A percentile compares a stretch with the other conserved stretches of the same genome.
Evolutionary conservation across 2,329 filamentous ascomycete species (phyloP).

Genomic region (Aspergillus persii): DNA sequence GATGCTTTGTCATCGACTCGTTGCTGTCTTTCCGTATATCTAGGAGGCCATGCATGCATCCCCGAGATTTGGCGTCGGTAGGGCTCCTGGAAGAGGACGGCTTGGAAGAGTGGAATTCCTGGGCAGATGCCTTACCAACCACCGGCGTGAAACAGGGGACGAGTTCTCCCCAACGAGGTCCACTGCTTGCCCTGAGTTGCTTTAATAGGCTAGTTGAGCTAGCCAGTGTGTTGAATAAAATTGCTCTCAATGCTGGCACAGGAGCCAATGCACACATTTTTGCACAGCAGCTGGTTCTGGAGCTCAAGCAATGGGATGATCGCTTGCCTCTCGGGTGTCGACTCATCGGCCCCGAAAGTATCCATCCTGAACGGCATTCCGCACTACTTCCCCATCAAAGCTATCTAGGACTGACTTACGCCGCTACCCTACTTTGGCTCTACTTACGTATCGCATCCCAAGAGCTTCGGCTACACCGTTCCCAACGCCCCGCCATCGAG

Average conservation of each 20-base stretch:
- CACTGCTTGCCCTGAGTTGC: conserved; percentile 49
- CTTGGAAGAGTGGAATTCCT: conserved; percentile 72
- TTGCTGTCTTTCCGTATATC: conserved; percentile 50
- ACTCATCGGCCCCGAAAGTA: conserved; percentile 36
- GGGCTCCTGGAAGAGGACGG: conserved; percentile 62
- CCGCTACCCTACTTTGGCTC: conserved; percentile 36
- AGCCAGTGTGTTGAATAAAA: conserved; percentile 36
- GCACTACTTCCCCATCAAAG: conserved; percentile 40
- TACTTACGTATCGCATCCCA: conserved; percentile 33
- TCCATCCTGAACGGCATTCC: conserved; percentile 36
- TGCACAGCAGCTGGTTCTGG: conserved; percentile 35
- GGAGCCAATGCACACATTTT: conserved; percentile 29
- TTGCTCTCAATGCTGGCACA: conserved; percentile 29
- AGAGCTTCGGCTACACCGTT: conserved; percentile 30
- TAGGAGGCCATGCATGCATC: conserved; percentile 45
- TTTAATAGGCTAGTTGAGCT: conserved; percentile 53
- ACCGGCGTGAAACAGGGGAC: conserved; percentile 27
- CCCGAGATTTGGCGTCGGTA: conserved; percentile 48
- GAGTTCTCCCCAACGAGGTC: conserved; percentile 34
- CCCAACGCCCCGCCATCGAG: conserved; percentile 33
- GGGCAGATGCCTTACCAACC: conserved; percentile 52
- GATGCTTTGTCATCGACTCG: conserved; percentile 55
- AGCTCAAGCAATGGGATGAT: conserved; percentile 39
- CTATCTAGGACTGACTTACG: conserved; percentile 37
- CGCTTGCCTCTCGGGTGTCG: conserved; percentile 36